Evolutionary conservation across 805 yeast species (phyloP).

Genomic region (Candida methanosorbosa): DNA sequence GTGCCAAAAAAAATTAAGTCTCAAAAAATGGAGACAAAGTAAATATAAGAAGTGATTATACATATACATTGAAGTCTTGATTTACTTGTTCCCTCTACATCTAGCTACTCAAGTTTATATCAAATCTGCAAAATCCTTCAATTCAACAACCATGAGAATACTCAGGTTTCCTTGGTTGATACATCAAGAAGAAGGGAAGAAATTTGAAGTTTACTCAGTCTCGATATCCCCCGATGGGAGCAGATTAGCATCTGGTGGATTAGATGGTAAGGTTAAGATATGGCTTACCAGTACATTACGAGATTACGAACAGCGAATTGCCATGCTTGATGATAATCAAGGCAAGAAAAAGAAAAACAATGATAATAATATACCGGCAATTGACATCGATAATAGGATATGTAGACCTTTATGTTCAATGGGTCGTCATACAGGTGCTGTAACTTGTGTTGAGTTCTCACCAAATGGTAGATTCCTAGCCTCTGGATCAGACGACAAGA

Average conservation of each 20-base stretch:
- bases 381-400: constrained; percentile 18
- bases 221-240: constrained; percentile 75
- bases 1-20: too few relatives aligned
- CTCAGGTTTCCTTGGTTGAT: constrained; percentile 66
- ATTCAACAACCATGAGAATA: constrained; percentile 41
- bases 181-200: constrained; percentile 70
- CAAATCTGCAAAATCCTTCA: too few relatives aligned
- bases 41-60: too few relatives aligned
- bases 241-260: constrained; percentile 87
- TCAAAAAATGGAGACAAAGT: too few relatives aligned
- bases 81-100: too few relatives aligned
- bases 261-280: constrained; percentile 84
- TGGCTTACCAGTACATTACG: constrained; percentile 65
- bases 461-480: constrained; percentile 90
- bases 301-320: constrained; percentile 24
- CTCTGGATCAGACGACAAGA: constrained; percentile 91
- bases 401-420: constrained; percentile 72
- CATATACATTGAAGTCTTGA: too few relatives aligned
- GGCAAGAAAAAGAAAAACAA: not conserved
- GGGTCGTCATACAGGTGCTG: constrained; percentile 96
- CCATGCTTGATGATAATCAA: constrained; percentile 6
- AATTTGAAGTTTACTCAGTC: constrained; percentile 79
- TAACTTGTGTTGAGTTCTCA: constrained; percentile 85
- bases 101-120: too few relatives aligned
- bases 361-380: too few relatives aligned